Evolutionary conservation across 1,284 basidiomycete species (phyloP), one percentile per base, ranked within the genome.

Genomic region (Tremellales sp.): DNA sequence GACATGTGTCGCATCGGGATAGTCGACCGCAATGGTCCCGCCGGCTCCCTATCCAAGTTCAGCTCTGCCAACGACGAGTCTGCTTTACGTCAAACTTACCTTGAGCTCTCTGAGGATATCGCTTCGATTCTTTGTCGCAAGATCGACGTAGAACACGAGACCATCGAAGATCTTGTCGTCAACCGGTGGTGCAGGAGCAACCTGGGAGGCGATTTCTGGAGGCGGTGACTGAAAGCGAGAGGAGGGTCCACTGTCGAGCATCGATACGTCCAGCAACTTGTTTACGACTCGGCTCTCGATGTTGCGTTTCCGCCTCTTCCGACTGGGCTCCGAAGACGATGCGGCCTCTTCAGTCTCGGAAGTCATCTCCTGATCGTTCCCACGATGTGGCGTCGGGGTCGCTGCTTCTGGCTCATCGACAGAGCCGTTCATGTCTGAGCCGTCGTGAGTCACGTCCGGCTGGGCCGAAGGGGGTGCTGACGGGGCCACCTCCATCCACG

Each of bases 221-320:
- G n/a, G n/a, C n/a, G 29, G 33, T 15, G 33, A 36, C 13, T 5
- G 33, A 17, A 36, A 36, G 6, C 13, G 33, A 5, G 33, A 36
- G 5, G 33, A 36, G 15, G 33, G 33, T 36, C 24, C 36, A 25
- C 37, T 40, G 24, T 25, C 46, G 36, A 45, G 43, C 43, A 45
- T 31, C 2, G 21, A 15, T 33, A 31, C 26, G 23, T 35, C 43
- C 11, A 36, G 13, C 15, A n/a, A n/a, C n/a, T n/a, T n/a, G n/a
- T n/a, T n/a, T n/a, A n/a, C n/a, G n/a, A n/a, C n/a, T n/a, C n/a
- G n/a, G n/a, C n/a, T n/a, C n/a, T n/a, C n/a, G n/a, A n/a, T n/a
- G n/a, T n/a, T n/a, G n/a, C n/a, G n/a, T n/a, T n/a, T n/a, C n/a
- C n/a, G n/a, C n/a, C n/a, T n/a, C n/a, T n/a, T n/a, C n/a, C n/a